These are phyloP conservation scores for Xylariaceae sp. DNA, from an alignment of 2,329 filamentous ascomycete species.

Conservation along the genomic window DNA sequence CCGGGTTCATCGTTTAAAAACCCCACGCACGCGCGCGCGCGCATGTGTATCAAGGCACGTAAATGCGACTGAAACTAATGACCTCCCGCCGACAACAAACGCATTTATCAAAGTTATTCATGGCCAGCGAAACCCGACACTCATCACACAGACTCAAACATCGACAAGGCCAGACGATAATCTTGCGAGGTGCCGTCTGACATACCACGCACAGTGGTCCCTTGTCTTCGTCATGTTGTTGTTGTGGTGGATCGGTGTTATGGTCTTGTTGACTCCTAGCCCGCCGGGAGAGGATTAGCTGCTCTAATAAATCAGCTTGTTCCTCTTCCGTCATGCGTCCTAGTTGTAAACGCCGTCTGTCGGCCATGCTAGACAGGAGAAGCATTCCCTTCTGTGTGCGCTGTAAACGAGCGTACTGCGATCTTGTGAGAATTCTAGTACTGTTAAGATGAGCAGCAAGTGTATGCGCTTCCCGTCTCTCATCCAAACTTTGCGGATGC, in stretches of 20 bases:
- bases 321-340: slow-evolving; percentile 47
- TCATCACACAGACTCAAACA: slow-evolving; percentile 94
- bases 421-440: slow-evolving; percentile 71
- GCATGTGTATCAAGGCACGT: slow-evolving; percentile 55
- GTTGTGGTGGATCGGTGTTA: slow-evolving; percentile 5
- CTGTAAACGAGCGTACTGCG: slow-evolving; percentile 63
- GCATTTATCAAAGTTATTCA: slow-evolving; percentile 96
- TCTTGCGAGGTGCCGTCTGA: slow-evolving; percentile 75
- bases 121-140: slow-evolving; percentile 84
- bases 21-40: too few relatives aligned
- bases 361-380: slow-evolving; percentile 45
- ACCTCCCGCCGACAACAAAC: slow-evolving; percentile 90
- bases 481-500: slow-evolving; percentile 70
- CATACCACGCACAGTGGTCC: slow-evolving; percentile 91
- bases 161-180: slow-evolving; percentile 94
- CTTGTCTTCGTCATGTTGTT: slow-evolving; percentile 37
- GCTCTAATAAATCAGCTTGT: slow-evolving; percentile 55
- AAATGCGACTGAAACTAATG: slow-evolving; percentile 82
- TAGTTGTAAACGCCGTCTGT: slow-evolving; percentile 32
- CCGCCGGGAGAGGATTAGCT: slow-evolving; percentile 52
- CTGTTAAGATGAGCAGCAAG: slow-evolving; percentile 74
- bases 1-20: neutral
- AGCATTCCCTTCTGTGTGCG: slow-evolving; percentile 66
- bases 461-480: slow-evolving; percentile 73
- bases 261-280: slow-evolving; percentile 10